Conservation (phyloP, 495 filamentous ascomycete genomes). For the Aspergillus indologenus region DNA sequence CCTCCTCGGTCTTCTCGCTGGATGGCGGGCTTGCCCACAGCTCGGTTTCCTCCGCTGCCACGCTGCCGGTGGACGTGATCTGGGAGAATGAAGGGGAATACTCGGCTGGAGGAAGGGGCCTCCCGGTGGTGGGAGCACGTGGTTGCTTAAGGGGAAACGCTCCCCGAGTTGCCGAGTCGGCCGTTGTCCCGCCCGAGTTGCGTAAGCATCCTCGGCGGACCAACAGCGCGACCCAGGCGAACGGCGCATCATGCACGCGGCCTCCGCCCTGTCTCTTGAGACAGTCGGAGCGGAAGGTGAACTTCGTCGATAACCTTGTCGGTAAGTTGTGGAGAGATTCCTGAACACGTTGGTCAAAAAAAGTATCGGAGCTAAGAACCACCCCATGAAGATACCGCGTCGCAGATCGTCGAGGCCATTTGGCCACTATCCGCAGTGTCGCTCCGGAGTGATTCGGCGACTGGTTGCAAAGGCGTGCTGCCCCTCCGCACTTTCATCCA, state of each 20-base stretch:
- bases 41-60: conserved; percentile 49
- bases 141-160: conserved; percentile 28
- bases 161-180: conserved; percentile 36
- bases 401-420: conserved; percentile 94
- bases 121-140: conserved; percentile 24
- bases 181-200: conserved; percentile 58
- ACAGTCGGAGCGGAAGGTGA: conserved; percentile 89
- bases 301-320: conserved; percentile 96
- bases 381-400: conserved; percentile 77
- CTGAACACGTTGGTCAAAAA: not conserved
- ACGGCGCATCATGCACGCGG: conserved; percentile 51
- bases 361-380: conserved; percentile 16
- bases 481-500: conserved; percentile 95
- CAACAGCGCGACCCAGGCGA: conserved; percentile 40
- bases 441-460: conserved; percentile 44
- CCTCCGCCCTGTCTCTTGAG: conserved; percentile 80
- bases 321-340: conserved; percentile 62
- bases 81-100: conserved; percentile 47
- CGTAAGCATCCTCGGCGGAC: conserved; percentile 83
- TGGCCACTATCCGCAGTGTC: conserved; percentile 70
- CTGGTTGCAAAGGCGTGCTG: conserved; percentile 65
- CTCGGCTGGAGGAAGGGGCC: conserved; percentile 28
- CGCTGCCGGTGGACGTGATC: conserved; percentile 45
- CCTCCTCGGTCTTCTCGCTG: conserved; percentile 81
- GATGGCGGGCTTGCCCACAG: conserved; percentile 56